These are phyloP conservation scores for Rhodotorula diobovata DNA, from an alignment of 768 basidiomycete species.

Conservation along the genomic window DNA sequence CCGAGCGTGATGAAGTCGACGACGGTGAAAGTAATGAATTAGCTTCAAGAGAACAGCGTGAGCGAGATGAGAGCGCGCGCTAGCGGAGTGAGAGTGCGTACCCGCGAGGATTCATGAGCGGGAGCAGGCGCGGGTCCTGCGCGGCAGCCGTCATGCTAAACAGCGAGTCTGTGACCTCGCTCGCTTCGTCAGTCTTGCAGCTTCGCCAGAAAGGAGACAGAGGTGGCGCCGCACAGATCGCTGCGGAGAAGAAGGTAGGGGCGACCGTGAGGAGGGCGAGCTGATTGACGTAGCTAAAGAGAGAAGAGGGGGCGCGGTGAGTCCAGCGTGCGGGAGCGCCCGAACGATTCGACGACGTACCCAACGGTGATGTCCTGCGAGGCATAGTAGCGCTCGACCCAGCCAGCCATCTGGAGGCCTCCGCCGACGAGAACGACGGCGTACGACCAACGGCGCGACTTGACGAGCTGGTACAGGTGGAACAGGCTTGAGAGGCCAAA, in stretches of 20 bases:
- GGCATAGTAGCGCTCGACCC: neutral
- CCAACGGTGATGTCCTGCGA: neutral
- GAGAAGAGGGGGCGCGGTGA: neutral
- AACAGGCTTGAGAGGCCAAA: neutral
- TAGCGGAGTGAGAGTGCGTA: neutral
- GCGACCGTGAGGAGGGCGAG: slow-evolving; percentile 22
- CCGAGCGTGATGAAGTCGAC: slow-evolving; percentile 11
- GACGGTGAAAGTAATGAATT: neutral
- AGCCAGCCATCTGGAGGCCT: neutral
- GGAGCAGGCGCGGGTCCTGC: neutral
- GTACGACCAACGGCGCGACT: slow-evolving; percentile 2
- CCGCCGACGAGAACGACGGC: neutral
- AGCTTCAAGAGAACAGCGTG: neutral
- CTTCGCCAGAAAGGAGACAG: too few species aligned
- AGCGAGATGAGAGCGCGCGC: neutral
- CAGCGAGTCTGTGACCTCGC: neutral
- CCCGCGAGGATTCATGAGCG: neutral
- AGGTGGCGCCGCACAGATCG: neutral
- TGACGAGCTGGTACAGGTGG: slow-evolving; percentile 5
- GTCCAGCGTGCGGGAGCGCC: neutral
- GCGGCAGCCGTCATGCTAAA: neutral
- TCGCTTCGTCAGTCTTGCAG: neutral
- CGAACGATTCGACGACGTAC: neutral
- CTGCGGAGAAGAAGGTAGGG: slow-evolving; percentile 18
- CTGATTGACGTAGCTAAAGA: slow-evolving; percentile 10